phyloP scores from a whole-genome alignment of 2,329 filamentous ascomycete species.

The Paraphoma sp. region DNA sequence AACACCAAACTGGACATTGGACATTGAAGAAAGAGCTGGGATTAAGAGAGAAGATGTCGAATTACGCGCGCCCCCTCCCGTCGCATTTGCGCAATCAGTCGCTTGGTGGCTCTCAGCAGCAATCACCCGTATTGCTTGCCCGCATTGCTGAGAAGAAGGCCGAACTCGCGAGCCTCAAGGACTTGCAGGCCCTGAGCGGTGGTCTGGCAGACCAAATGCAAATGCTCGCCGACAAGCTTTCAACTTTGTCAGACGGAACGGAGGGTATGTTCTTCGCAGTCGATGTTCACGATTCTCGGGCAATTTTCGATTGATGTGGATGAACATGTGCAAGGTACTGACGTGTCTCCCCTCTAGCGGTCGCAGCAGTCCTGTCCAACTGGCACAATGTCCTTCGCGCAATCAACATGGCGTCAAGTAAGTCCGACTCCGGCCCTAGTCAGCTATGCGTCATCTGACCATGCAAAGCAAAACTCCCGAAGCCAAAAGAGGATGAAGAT shows the following conservation, averaged over 20 bases:
- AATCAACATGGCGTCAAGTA: conserved; percentile 86
- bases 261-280: conserved; percentile 64
- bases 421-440: conserved; percentile 37
- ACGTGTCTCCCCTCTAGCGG: conserved; percentile 60
- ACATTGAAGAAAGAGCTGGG: neutral
- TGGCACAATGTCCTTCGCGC: conserved; percentile 87
- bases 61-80: conserved; percentile 57
- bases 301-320: neutral
- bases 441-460: conserved; percentile 17
- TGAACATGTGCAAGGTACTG: conserved; percentile 14
- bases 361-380: conserved; percentile 83
- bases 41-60: conserved; percentile 42
- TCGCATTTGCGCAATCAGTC: conserved; percentile 67
- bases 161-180: conserved; percentile 78
- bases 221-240: conserved; percentile 76
- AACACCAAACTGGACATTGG: neutral
- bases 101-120: conserved; percentile 54
- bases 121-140: conserved; percentile 73
- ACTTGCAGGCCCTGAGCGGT: conserved; percentile 79
- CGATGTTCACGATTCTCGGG: conserved; percentile 1
- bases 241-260: conserved; percentile 79
- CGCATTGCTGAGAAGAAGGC: conserved; percentile 86
- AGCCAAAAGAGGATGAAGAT: conserved; percentile 59
- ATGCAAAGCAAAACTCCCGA: conserved; percentile 70
- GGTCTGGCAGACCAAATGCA: conserved; percentile 84